Evolutionary conservation across 441 rosid genomes (phyloP), one percentile per base, ranked within the genome.

Genomic region (Cnidoscolus chayamansa): DNA sequence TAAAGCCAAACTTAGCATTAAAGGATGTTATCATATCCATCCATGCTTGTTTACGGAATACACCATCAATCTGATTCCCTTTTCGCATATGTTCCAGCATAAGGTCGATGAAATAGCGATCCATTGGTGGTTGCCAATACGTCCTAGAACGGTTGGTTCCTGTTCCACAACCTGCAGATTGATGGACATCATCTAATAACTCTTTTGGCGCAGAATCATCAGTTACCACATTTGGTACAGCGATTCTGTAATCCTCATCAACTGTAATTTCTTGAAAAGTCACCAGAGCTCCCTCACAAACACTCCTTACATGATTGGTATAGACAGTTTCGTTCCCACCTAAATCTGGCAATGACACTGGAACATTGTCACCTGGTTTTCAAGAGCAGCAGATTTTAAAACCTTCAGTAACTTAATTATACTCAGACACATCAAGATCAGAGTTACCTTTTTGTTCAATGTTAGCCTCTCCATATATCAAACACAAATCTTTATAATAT

Each of bases 101-200:
- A 75, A 90, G 85, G 77, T 85, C 91, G 8, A 93, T 86, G 81
- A 90, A 90, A 80, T 79, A 87, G 20, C 87, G 81, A 70, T 93
- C 98, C 97, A 90, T 90, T 48, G 93, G 90, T 13, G 96, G 97
- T 74, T 88, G 88, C 98, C 96, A 91, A 72, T 86, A 79, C 11
- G 90, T 90, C 78, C 97, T 86, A 57, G 78, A 73, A 62, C 98
- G 89, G 73, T 65, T 74, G 47, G 61, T 76, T 19, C 71, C 76
- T 11, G 71, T 49, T 40, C 43, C 77, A 79, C 68, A 67, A 9
- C 58, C 71, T 10, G 68, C 45, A 32, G 67, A 74, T 71, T 58
- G 76, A 15, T 50, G 71, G 51, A 80, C 50, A 32, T 75, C 82
- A 78, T 75, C 86, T 25, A 51, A 48, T 13, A 71, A 65, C 72